phyloP scores from a whole-genome alignment of 1,284 basidiomycete species.

The Cutaneotrichosporon cavernicola region DNA sequence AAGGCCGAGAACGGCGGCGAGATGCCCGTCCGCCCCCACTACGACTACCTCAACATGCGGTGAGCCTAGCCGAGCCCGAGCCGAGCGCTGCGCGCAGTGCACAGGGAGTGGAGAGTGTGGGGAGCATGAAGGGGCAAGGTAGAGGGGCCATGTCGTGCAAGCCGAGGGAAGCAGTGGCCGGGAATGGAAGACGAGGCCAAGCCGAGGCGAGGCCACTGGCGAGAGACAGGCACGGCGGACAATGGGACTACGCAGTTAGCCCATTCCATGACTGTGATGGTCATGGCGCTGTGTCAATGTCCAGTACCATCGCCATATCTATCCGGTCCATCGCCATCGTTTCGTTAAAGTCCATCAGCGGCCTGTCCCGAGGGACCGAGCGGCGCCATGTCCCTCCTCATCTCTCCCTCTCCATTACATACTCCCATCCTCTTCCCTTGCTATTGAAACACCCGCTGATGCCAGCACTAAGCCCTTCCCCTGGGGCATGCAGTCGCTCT shows the following conservation, averaged over 20 bases:
- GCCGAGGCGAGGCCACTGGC: background rate
- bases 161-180: background rate
- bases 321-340: background rate
- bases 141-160: background rate
- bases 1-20: slow-evolving; percentile 43
- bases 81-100: background rate
- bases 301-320: background rate
- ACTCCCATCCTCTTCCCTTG: background rate
- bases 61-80: slow-evolving; percentile 21
- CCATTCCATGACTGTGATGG: background rate
- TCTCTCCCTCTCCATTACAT: background rate
- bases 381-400: background rate
- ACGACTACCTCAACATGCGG: slow-evolving; percentile 52
- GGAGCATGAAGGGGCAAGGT: background rate
- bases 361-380: background rate
- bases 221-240: background rate
- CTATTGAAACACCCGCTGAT: background rate
- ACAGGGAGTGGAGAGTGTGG: background rate
- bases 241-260: background rate
- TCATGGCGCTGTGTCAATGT: background rate
- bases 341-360: background rate
- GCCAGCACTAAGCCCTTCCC: slow-evolving; percentile 38
- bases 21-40: slow-evolving; percentile 40
- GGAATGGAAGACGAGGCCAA: background rate
- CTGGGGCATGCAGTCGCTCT: slow-evolving; percentile 50